Conservation (phyloP, 805 yeast genomes). For the Wickerhamiella slavikovae region DNA sequence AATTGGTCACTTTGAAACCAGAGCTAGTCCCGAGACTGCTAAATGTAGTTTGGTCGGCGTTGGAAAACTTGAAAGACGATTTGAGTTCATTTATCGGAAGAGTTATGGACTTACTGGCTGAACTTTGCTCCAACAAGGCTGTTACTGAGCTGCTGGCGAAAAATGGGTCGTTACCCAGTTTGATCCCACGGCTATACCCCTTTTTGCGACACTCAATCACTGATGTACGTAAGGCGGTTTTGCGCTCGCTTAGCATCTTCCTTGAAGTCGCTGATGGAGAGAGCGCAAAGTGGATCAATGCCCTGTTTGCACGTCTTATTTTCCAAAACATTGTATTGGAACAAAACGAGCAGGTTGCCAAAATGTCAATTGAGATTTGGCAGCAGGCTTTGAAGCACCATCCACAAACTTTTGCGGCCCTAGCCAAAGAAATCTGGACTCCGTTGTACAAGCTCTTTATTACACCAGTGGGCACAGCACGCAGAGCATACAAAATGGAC, state of each 20-base stretch:
- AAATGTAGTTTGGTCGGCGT: conserved; percentile 75
- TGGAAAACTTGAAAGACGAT: conserved; percentile 74
- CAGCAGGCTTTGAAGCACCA: conserved; percentile 24
- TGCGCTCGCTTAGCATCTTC: conserved; percentile 63
- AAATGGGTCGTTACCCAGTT: conserved; percentile 38
- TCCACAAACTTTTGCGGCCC: background rate
- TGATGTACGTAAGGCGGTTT: conserved; percentile 73
- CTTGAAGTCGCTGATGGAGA: conserved; percentile 25
- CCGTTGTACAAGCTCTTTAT: conserved; percentile 36
- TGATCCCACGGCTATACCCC: conserved; percentile 85
- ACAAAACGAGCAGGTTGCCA: conserved; percentile 56
- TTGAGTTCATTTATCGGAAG: conserved; percentile 87
- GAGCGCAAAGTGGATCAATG: conserved; percentile 52
- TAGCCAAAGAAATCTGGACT: conserved; percentile 19
- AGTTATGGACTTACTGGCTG: conserved; percentile 83
- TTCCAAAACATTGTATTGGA: conserved; percentile 80
- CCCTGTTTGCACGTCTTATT: conserved; percentile 48
- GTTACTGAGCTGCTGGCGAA: conserved; percentile 54
- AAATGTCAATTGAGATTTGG: conserved; percentile 44
- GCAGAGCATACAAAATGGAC: conserved; percentile 74
- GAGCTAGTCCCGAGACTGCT: conserved; percentile 25
- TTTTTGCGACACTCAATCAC: conserved; percentile 85
- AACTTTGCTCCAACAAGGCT: conserved; percentile 60
- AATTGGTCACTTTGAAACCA: conserved; percentile 49
- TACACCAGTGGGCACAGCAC: conserved; percentile 90